Evolutionary conservation across 2,329 filamentous ascomycete species (phyloP).

Genomic region (Whalleya microplaca): DNA sequence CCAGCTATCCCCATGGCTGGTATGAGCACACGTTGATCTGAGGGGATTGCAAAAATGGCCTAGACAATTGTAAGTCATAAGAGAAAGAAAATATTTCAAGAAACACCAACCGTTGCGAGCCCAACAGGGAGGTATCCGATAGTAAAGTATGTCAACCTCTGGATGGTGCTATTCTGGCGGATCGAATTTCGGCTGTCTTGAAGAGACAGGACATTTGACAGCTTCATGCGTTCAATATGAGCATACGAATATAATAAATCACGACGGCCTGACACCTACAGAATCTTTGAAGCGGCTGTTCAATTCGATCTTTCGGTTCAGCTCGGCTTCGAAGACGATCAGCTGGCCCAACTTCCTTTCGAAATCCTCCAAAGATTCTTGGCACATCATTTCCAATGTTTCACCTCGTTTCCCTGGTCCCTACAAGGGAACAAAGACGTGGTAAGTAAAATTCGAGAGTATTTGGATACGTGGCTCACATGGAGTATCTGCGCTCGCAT

Average conservation of each 20-base stretch:
- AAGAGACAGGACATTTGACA: conserved; percentile 4
- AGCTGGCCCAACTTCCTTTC: conserved; percentile 10
- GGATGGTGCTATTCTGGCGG: conserved; percentile 13
- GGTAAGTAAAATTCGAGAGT: neutral
- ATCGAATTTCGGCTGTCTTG: conserved; percentile 4
- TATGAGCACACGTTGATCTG: conserved; percentile 15
- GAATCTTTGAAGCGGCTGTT: conserved; percentile 9
- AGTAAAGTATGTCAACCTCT: conserved; percentile 15
- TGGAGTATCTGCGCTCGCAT: conserved; percentile 4
- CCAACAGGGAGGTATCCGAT: conserved; percentile 15
- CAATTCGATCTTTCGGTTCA: conserved; percentile 10
- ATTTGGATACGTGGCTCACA: neutral
- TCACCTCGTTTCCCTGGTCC: conserved; percentile 7
- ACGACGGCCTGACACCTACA: neutral
- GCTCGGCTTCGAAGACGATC: conserved; percentile 3
- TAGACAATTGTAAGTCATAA: neutral
- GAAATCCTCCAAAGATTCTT: conserved; percentile 8
- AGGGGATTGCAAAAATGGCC: conserved; percentile 18
- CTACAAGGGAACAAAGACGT: neutral
- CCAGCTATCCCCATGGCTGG: conserved; percentile 8
- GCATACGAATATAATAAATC: neutral
- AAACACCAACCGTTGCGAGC: conserved; percentile 4
- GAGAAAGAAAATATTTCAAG: neutral
- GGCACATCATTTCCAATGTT: conserved; percentile 12
- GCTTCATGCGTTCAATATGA: neutral